Conservation (phyloP, 768 basidiomycete species). For the Calocybe indica region DNA sequence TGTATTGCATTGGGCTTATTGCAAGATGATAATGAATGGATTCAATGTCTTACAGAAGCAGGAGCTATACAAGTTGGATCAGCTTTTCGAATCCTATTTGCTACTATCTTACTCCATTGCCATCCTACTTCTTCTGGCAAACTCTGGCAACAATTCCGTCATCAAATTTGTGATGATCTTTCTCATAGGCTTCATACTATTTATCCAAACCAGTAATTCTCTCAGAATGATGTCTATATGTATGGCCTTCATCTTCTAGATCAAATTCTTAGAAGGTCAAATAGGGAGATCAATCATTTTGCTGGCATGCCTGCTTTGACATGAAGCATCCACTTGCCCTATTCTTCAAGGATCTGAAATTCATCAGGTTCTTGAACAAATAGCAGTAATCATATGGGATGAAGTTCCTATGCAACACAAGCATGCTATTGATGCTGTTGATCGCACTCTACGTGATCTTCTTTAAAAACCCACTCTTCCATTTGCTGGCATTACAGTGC, state of each 20-base stretch:
- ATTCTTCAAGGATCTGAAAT: constrained; percentile 21
- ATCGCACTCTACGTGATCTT: too few relatives aligned
- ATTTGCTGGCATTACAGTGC: too few relatives aligned
- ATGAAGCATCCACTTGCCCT: constrained; percentile 20
- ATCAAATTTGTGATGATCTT: constrained; percentile 37
- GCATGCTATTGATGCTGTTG: too few relatives aligned
- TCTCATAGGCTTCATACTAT: constrained; percentile 12
- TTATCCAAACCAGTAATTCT: constrained; percentile 5
- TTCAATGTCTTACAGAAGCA: constrained; percentile 34
- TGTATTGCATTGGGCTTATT: constrained; percentile 36
- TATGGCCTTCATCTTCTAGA: constrained; percentile 37
- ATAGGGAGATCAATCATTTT: constrained; percentile 18
- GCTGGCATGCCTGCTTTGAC: constrained; percentile 17
- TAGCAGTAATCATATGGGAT: constrained; percentile 39
- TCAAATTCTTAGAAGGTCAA: constrained; percentile 13
- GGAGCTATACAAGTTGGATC: constrained; percentile 28
- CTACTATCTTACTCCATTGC: constrained; percentile 29
- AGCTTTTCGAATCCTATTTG: constrained; percentile 31
- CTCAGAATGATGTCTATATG: constrained; percentile 27
- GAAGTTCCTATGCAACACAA: constrained; percentile 34
- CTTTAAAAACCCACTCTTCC: too few relatives aligned
- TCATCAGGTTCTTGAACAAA: constrained; percentile 24
- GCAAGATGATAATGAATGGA: constrained; percentile 44
- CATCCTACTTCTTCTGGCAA: constrained; percentile 21
- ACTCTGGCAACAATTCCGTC: constrained; percentile 29